phyloP scores from a whole-genome alignment of 2,329 filamentous ascomycete genomes.

The Tolypocladium sp. region DNA sequence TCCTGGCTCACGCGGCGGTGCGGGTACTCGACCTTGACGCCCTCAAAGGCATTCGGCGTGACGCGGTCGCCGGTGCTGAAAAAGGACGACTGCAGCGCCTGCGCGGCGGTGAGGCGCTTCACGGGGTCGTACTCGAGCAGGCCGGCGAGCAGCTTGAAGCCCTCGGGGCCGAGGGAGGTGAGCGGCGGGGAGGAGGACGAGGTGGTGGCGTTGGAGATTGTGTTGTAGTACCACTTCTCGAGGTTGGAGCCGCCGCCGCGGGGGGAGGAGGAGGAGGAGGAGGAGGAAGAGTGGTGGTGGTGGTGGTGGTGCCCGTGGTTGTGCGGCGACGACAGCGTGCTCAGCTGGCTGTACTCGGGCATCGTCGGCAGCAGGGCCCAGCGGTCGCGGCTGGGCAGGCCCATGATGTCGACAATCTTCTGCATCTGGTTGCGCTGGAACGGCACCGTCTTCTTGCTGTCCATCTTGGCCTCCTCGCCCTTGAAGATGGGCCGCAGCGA shows the following conservation, averaged over 20 bases:
- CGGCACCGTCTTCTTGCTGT: conserved; percentile 92
- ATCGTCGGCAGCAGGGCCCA: conserved; percentile 81
- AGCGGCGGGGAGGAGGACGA: conserved; percentile 23
- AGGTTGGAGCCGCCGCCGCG: conserved; percentile 38
- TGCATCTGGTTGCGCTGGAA: conserved; percentile 99
- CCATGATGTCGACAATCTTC: conserved; percentile 95
- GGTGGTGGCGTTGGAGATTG: conserved; percentile 48
- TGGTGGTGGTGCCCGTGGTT: conserved; percentile 20
- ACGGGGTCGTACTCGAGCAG: conserved; percentile 90
- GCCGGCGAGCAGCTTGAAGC: conserved; percentile 71
- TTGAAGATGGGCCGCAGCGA: conserved; percentile 94
- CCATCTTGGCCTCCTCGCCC: conserved; percentile 98
- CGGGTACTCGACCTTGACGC: conserved; percentile 80
- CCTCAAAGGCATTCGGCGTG: conserved; percentile 81
- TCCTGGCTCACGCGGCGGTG: conserved; percentile 85
- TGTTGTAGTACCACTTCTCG: conserved; percentile 73
- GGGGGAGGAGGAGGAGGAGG: conserved; percentile 11
- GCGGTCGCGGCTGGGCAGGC: conserved; percentile 75
- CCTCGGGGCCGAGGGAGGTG: conserved; percentile 62
- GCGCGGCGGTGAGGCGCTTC: conserved; percentile 76
- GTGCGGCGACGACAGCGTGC: conserved; percentile 38
- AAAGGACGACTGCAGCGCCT: conserved; percentile 85
- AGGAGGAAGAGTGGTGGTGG: conserved; percentile 15
- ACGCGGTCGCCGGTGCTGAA: conserved; percentile 69
- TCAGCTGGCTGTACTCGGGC: conserved; percentile 75